Evolutionary conservation across 1,284 basidiomycete genomes (phyloP), one percentile per base, ranked within the genome.

Genomic region (Boletus mariae): DNA sequence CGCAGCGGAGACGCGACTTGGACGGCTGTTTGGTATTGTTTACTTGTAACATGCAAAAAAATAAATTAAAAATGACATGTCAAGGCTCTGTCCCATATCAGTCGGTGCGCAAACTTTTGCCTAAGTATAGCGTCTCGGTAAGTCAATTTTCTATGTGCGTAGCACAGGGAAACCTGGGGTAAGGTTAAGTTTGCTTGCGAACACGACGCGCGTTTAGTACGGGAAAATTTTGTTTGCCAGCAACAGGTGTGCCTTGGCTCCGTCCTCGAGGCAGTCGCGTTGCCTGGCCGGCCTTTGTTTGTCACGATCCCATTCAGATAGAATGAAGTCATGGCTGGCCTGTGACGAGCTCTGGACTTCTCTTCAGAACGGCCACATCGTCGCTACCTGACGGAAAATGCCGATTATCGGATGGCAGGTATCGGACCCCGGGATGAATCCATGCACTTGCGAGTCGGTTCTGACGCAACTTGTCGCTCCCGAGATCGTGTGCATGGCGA

Each of bases 11-110:
- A 51, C 49, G 54, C 52, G 47, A 51, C 20, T 31, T n/a, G 34
- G 32, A 63, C 57, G 60, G 54, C 38, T 64, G 60, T 75, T 79
- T 78, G 69, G 44, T n/a, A 43, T 4, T 76, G 59, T 69, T 77
- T 76, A 57, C 4, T n/a, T 7, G n/a, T 45, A 23, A 60, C 51
- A 62, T 49, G 37, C 12, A 52, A 53, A 61, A 42, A 57, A 46
- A 49, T 47, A 50, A 48, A 31, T 49, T 38, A 52, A 57, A 41
- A 57, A 51, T 53, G 47, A 58, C 34, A 42, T 37, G 25, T 42
- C 31, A 47, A 20, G 20, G 20, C 20, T 20, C 20, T 2, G 20
- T 20, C 20, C 20, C 20, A 20, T 20, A 20, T 20, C 20, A 20
- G 20, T 61, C 50, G 20, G 52, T 54, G 63, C 52, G 61, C 61